phyloP scores from a whole-genome alignment of 345 rosid genomes.

The Hypericum androsaemum region DNA sequence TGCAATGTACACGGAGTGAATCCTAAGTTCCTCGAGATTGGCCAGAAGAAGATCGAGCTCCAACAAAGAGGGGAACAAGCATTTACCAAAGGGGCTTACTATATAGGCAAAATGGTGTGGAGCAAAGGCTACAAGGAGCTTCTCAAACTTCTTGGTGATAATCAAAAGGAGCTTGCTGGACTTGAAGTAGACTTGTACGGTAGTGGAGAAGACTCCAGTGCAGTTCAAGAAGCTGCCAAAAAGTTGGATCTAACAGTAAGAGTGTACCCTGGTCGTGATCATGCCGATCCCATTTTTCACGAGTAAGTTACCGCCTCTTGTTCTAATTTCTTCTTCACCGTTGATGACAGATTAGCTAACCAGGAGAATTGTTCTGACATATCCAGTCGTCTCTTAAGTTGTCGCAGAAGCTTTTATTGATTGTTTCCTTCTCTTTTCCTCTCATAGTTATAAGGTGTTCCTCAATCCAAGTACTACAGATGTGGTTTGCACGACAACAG shows the following conservation, averaged over 20 bases:
- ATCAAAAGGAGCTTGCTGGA: conserved; percentile 59
- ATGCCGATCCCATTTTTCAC: conserved; percentile 75
- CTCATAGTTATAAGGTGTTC: conserved; percentile 74
- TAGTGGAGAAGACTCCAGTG: conserved; percentile 76
- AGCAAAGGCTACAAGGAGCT: conserved; percentile 93
- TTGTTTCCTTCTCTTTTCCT: conserved; percentile 6
- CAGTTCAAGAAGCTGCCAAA: conserved; percentile 52
- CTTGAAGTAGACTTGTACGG: conserved; percentile 81
- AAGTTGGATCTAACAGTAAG: conserved; percentile 46
- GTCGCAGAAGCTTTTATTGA: neutral
- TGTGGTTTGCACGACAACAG: conserved; percentile 94
- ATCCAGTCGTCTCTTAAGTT: no score
- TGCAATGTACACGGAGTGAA: conserved; percentile 97
- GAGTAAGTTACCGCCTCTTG: conserved; percentile 45
- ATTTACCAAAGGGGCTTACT: conserved; percentile 71
- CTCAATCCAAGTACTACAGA: conserved; percentile 97
- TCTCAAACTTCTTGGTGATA: conserved; percentile 52
- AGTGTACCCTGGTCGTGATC: conserved; percentile 80
- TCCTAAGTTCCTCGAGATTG: conserved; percentile 83
- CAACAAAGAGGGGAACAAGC: conserved; percentile 40
- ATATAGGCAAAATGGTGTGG: conserved; percentile 98
- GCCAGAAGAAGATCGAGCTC: conserved; percentile 48
- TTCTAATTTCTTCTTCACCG: neutral
- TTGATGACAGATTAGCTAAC: neutral
- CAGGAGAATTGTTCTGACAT: no score